Conservation (phyloP, 225 moss, liverwort and hornwort species). For the Physcomitrellopsis africana region DNA sequence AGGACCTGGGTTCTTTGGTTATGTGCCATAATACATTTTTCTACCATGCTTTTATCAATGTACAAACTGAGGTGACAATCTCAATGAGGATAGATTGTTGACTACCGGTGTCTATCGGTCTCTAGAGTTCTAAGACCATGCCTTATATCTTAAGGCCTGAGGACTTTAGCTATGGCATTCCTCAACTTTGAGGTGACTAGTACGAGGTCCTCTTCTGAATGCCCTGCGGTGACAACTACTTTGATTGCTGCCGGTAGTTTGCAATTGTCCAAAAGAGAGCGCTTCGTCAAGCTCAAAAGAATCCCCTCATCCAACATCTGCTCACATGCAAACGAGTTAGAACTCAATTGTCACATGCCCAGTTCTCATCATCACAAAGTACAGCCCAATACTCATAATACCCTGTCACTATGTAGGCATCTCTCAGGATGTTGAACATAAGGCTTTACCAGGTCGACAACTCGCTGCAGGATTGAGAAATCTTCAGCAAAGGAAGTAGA, state of each 20-base stretch:
- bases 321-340: slow-evolving; percentile 12
- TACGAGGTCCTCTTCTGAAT: slow-evolving; percentile 80
- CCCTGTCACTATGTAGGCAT: background rate
- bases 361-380: background rate
- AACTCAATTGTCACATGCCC: no score
- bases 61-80: slow-evolving; percentile 34
- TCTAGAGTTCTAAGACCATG: slow-evolving; percentile 23
- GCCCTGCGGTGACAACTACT: slow-evolving; percentile 75
- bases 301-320: slow-evolving; percentile 83
- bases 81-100: slow-evolving; percentile 10
- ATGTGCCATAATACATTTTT: slow-evolving; percentile 8
- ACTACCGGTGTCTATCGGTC: slow-evolving; percentile 34
- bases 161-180: slow-evolving; percentile 53
- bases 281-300: slow-evolving; percentile 63
- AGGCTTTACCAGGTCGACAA: slow-evolving; percentile 67
- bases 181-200: slow-evolving; percentile 59
- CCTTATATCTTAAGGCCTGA: slow-evolving; percentile 30
- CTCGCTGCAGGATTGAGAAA: slow-evolving; percentile 56
- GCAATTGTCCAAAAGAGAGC: slow-evolving; percentile 87
- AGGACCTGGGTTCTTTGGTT: background rate
- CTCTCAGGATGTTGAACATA: background rate
- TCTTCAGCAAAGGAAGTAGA: slow-evolving; percentile 61
- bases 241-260: slow-evolving; percentile 74
- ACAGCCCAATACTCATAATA: background rate
- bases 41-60: slow-evolving; percentile 39